Base-by-base conservation (phyloP, 768 basidiomycete species). In the Baorangia bicolor region DNA sequence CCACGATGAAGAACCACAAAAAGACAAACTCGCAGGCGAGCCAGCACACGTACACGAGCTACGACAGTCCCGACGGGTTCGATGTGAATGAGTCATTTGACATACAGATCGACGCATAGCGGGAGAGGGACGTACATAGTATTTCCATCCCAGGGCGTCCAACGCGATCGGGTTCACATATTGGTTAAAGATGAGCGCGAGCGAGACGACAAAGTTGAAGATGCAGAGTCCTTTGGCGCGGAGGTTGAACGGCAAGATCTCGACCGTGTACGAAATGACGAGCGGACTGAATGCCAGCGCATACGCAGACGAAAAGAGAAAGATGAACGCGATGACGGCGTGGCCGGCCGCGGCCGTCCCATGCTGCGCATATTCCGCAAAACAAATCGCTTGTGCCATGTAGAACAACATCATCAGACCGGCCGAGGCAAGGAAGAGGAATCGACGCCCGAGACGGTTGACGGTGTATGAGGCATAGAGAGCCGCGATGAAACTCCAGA, bases 221-320 rank as follows among this genome's bases (percentile, higher is more conserved):
- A 89, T 66, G 8, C 88, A 85, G 57, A 90, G 86, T 0, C 90
- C 90, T 63, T 85, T 90, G 11, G 91, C 91, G 49, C 92, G 85
- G 55, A 93, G 85, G 55, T 76, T 78, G 71, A 84, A 91, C 0
- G 91, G 92, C 4, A 94, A 70, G 59, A 94, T 92, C 68, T 94
- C 93, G 54, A 93, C 74, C 7, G 81, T 79, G 60, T 84, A 86
- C 0, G 78, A 64, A 30, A 83, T 69, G 25, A 88, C 74, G 72
- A 93, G 80, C 5, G 92, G 90, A 2, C 86, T 86, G 67, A 91
- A 92, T 27, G 88, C 88, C 53, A 92, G 76, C 63, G 90, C 86
- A 57, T 84, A 84, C 23, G 69, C 62, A 63, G 75, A 76, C 27
- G 74, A 69, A 61, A 76, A 80, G 49, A 78, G 74, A 5, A 89